Evolutionary conservation across 306 rosid genomes (phyloP).

Genomic region (Cicer pinnatifidum): DNA sequence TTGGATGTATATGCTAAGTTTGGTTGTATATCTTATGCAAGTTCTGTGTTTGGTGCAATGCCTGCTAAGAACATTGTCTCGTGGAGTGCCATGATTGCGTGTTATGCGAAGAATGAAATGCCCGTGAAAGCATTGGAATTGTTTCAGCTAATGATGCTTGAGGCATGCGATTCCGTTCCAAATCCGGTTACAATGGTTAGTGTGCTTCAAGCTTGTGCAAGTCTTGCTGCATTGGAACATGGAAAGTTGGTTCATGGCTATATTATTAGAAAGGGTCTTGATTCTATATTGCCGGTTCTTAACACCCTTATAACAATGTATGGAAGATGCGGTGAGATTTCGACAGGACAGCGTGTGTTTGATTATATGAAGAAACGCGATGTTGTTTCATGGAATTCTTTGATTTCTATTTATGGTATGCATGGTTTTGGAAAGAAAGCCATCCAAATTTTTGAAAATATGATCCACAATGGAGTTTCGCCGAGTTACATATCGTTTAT

Average conservation of each 20-base stretch:
- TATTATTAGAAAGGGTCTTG: constrained; percentile 88
- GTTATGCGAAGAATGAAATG: constrained; percentile 29
- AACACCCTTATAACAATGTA: constrained; percentile 82
- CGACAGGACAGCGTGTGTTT: constrained; percentile 54
- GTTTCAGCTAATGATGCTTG: constrained; percentile 69
- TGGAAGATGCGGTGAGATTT: constrained; percentile 84
- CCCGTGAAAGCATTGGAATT: constrained; percentile 68
- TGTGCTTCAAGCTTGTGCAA: constrained; percentile 89
- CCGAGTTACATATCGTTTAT: constrained; percentile 75
- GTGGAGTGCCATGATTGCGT: constrained; percentile 37
- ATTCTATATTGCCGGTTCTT: constrained; percentile 79
- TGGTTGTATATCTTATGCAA: constrained; percentile 70
- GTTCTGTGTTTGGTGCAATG: constrained; percentile 71
- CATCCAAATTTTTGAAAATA: constrained; percentile 65
- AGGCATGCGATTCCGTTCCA: constrained; percentile 65
- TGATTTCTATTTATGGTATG: constrained; percentile 79
- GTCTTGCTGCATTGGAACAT: constrained; percentile 76
- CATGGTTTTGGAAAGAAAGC: constrained; percentile 85
- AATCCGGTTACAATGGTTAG: constrained; percentile 95
- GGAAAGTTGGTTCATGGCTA: constrained; percentile 87
- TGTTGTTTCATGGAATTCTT: constrained; percentile 28
- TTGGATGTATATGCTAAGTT: constrained; percentile 84
- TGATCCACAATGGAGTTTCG: constrained; percentile 66
- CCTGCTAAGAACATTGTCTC: constrained; percentile 75
- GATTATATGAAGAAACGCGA: constrained; percentile 14